Percentiles rank a stretch among this genome's conserved stretches.
phyloP scores from a whole-genome alignment of 257 asterid genomes.

The Mitragyna speciosa region DNA sequence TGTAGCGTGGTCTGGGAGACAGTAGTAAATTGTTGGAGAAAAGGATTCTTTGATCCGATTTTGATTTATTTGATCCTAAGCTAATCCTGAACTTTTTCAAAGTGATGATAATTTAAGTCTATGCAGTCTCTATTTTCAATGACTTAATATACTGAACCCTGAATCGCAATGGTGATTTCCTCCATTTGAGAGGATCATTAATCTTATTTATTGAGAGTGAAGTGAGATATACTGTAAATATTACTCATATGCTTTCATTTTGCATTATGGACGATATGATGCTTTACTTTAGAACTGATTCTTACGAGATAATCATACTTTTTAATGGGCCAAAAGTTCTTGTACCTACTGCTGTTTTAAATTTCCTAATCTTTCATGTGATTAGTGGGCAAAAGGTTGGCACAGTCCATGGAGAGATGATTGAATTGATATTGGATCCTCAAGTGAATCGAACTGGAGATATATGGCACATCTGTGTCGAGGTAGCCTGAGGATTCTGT shows the following conservation, averaged over 20 bases:
- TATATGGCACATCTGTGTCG: slow-evolving; percentile 88
- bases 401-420: slow-evolving; percentile 48
- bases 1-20: background rate
- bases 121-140: background rate
- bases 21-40: background rate
- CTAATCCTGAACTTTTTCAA: background rate
- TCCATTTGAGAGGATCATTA: background rate
- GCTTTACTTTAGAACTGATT: background rate
- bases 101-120: background rate
- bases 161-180: background rate
- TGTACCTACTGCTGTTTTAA: background rate
- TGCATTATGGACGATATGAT: background rate
- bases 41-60: background rate
- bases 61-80: background rate
- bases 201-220: background rate
- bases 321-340: background rate
- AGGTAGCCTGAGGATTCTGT: slow-evolving; percentile 48
- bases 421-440: slow-evolving; percentile 73
- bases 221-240: background rate
- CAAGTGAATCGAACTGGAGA: slow-evolving; percentile 82
- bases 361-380: background rate
- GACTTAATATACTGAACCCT: background rate
- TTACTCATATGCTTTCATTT: background rate
- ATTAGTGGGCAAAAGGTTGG: slow-evolving; percentile 38
- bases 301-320: background rate